A percentile compares a stretch with the other conserved stretches of the same genome.
These are phyloP conservation scores for Mycena pura DNA, from an alignment of 768 basidiomycete species.

Conservation along the genomic window DNA sequence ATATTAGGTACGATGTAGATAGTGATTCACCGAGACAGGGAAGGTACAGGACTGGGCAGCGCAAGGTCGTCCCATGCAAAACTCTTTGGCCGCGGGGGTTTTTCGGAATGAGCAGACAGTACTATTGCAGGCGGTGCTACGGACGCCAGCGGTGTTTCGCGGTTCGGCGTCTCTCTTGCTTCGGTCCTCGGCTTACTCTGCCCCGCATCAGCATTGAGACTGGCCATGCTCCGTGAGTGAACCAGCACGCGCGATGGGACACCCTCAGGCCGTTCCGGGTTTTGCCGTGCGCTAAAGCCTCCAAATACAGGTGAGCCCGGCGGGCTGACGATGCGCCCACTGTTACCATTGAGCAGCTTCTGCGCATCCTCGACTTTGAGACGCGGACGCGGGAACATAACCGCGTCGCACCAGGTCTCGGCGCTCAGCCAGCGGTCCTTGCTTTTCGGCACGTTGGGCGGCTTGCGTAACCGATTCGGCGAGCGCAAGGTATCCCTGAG, in stretches of 20 bases:
- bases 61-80: slow-evolving; percentile 67
- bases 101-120: slow-evolving; percentile 3
- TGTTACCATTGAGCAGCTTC: slow-evolving; percentile 24
- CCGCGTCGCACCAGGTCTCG: slow-evolving; percentile 83
- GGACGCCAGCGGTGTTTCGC: not conserved
- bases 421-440: slow-evolving; percentile 74
- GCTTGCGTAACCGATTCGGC: slow-evolving; percentile 24
- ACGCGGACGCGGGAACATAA: slow-evolving; percentile 78
- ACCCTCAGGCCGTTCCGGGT: slow-evolving; percentile 32
- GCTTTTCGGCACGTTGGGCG: slow-evolving; percentile 41
- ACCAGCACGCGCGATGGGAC: slow-evolving; percentile 54
- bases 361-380: slow-evolving; percentile 54
- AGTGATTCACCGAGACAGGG: slow-evolving; percentile 54
- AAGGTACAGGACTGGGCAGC: slow-evolving; percentile 64
- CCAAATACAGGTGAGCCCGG: slow-evolving; percentile 50
- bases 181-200: slow-evolving; percentile 8
- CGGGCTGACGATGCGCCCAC: slow-evolving; percentile 53
- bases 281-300: slow-evolving; percentile 20
- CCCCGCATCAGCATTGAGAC: slow-evolving; percentile 21
- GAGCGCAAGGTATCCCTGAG: slow-evolving; percentile 42
- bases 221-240: slow-evolving; percentile 46
- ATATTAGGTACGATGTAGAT: not conserved
- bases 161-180: slow-evolving; percentile 1
- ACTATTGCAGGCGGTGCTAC: slow-evolving; percentile 16
- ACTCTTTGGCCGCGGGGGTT: slow-evolving; percentile 57